A percentile compares a stretch with the other conserved stretches of the same genome.
Evolutionary conservation across 768 basidiomycete species (phyloP).

Genomic region (Coprinellus aureogranulatus): DNA sequence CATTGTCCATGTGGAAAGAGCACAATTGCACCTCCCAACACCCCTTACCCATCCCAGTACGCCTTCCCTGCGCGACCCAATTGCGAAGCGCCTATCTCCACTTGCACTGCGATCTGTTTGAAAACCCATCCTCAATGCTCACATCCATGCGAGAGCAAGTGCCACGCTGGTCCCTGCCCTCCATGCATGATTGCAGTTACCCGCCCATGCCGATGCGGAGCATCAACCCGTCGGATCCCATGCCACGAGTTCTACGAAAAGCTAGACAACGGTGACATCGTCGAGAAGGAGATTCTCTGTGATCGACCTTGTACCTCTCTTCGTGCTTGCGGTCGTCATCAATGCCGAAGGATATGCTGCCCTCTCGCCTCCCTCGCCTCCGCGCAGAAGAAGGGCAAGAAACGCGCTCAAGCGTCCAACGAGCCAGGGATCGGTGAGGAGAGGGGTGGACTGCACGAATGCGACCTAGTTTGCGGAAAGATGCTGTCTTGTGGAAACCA

Average conservation of each 20-base stretch:
- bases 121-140: slow-evolving; percentile 64
- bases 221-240: slow-evolving; percentile 50
- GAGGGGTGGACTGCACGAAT: slow-evolving; percentile 73
- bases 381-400: slow-evolving; percentile 57
- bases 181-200: slow-evolving; percentile 71
- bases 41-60: slow-evolving; percentile 24
- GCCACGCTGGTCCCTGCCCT: slow-evolving; percentile 79
- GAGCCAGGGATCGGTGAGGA: slow-evolving; percentile 48
- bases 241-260: slow-evolving; percentile 47
- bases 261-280: slow-evolving; percentile 18
- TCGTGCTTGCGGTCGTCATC: slow-evolving; percentile 82
- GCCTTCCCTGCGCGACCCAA: slow-evolving; percentile 42
- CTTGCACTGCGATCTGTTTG: slow-evolving; percentile 67
- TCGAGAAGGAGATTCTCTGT: slow-evolving; percentile 65
- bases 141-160: slow-evolving; percentile 67
- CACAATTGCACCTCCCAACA: slow-evolving; percentile 40
- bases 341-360: slow-evolving; percentile 83
- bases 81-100: slow-evolving; percentile 79
- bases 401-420: slow-evolving; percentile 31
- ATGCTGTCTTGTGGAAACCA: slow-evolving; percentile 74
- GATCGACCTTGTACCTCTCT: slow-evolving; percentile 75
- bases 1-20: slow-evolving; percentile 84
- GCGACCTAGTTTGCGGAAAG: slow-evolving; percentile 79
- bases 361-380: slow-evolving; percentile 69
- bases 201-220: slow-evolving; percentile 85